phyloP scores from a whole-genome alignment of 768 basidiomycete species.

The Trametes meyenii region DNA sequence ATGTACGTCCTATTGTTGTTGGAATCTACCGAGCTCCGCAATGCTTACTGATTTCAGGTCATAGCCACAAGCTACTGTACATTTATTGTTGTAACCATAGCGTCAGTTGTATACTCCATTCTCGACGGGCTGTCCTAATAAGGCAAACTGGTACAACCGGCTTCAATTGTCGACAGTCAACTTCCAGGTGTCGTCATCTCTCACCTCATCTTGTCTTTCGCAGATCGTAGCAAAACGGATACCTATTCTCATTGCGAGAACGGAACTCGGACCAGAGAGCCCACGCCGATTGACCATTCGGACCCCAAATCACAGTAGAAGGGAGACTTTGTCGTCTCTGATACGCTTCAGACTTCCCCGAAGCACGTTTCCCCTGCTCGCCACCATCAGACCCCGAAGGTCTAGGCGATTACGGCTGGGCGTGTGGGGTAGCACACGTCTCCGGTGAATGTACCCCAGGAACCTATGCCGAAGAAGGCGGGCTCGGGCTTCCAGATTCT shows the following conservation, averaged over 20 bases:
- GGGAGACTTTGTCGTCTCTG: not conserved
- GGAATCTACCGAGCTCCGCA: constrained; percentile 4
- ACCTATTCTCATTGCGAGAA: not conserved
- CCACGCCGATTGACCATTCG: constrained; percentile 3
- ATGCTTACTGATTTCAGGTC: constrained; percentile 17
- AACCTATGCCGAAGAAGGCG: constrained; percentile 9
- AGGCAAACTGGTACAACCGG: too few species aligned
- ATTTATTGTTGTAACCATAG: constrained; percentile 10
- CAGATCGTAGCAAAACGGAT: constrained; percentile 1
- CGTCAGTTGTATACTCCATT: not conserved
- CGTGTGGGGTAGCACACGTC: constrained; percentile 8
- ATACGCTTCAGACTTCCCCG: constrained; percentile 4
- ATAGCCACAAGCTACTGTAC: constrained; percentile 20
- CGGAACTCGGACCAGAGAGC: constrained; percentile 1
- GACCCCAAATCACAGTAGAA: constrained; percentile 14
- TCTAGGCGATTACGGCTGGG: not conserved
- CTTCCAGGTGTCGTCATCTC: not conserved
- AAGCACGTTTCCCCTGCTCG: not conserved
- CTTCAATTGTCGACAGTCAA: not conserved
- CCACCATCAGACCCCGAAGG: constrained; percentile 4
- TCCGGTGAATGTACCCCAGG: constrained; percentile 10
- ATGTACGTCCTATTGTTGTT: constrained; percentile 39
- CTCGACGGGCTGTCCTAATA: too few species aligned
- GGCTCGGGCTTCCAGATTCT: constrained; percentile 10
- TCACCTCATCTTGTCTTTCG: not conserved